phyloP scores from a whole-genome alignment of 2,329 filamentous ascomycete species.

The Geosmithia putterillii region DNA sequence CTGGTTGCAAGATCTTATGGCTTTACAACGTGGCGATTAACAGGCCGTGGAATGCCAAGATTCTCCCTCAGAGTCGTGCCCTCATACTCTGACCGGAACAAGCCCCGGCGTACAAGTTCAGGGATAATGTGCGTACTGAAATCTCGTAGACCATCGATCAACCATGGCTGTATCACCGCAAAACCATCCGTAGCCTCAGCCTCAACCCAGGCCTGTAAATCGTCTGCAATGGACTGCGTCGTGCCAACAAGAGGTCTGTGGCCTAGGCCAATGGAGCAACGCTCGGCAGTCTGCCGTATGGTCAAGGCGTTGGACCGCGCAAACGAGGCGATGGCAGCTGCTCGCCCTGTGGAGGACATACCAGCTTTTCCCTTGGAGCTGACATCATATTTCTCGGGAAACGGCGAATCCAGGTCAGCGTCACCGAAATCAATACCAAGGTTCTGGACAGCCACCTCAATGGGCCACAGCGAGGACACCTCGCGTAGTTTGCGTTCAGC shows the following conservation, averaged over 20 bases:
- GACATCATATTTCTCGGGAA: conserved; percentile 23
- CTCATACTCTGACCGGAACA: not conserved
- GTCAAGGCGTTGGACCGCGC: conserved; percentile 31
- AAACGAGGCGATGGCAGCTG: not conserved
- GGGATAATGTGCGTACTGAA: conserved; percentile 32
- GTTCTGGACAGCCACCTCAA: conserved; percentile 40
- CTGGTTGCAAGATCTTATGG: not conserved
- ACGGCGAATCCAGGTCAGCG: conserved; percentile 29
- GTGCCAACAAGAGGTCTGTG: conserved; percentile 31
- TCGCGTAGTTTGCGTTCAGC: conserved; percentile 33
- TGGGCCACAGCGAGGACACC: conserved; percentile 38
- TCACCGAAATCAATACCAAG: conserved; percentile 36
- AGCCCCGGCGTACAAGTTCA: conserved; percentile 18
- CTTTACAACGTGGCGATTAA: not conserved
- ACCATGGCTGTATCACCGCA: conserved; percentile 34
- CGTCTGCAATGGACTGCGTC: conserved; percentile 32
- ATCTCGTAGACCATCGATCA: conserved; percentile 37
- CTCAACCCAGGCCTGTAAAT: conserved; percentile 31
- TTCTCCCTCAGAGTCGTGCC: not conserved
- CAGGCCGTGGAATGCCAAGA: not conserved
- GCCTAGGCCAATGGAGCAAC: conserved; percentile 33
- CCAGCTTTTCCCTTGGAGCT: not conserved
- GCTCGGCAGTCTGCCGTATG: conserved; percentile 36
- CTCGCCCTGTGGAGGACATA: not conserved
- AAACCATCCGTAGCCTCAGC: conserved; percentile 38